Conservation (phyloP, 805 yeast genomes). For the Zygoascus tannicola region DNA sequence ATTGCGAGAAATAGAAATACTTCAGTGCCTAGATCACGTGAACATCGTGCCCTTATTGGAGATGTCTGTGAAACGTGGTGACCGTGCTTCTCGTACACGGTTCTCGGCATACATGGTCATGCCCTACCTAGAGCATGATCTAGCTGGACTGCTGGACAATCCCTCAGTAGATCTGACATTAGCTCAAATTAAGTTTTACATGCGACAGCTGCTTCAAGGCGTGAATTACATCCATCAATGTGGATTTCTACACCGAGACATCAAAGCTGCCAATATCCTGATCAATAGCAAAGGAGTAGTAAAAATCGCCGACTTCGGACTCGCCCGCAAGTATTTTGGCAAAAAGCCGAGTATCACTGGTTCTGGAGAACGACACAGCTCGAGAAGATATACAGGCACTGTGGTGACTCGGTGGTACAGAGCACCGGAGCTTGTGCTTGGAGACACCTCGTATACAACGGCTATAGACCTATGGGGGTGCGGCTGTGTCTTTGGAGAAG, state of each 20-base stretch:
- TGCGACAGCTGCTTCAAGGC: conserved; percentile 71
- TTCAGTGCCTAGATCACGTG: conserved; percentile 58
- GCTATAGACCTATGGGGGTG: conserved; percentile 98
- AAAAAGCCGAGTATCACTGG: conserved; percentile 44
- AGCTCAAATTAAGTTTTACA: conserved; percentile 72
- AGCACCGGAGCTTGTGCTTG: conserved; percentile 86
- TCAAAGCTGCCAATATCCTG: conserved; percentile 91
- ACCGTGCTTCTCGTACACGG: conserved; percentile 21
- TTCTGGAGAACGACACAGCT: conserved; percentile 25
- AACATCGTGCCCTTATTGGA: conserved; percentile 74
- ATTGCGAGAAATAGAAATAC: conserved; percentile 76
- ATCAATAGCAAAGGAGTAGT: conserved; percentile 67
- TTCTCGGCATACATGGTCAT: conserved; percentile 70
- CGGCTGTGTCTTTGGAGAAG: conserved; percentile 92
- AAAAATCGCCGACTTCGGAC: conserved; percentile 92
- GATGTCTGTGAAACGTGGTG: conserved; percentile 51
- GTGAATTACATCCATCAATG: conserved; percentile 65
- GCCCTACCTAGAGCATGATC: conserved; percentile 87
- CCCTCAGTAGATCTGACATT: conserved; percentile 52
- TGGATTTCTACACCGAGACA: conserved; percentile 72
- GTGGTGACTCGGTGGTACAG: conserved; percentile 98
- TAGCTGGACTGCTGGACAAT: conserved; percentile 82
- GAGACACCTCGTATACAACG: conserved; percentile 79
- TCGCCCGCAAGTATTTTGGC: conserved; percentile 71
- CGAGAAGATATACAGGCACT: conserved; percentile 42